Evolutionary conservation across 768 basidiomycete species (phyloP), one percentile per base, ranked within the genome.

Genomic region (Panaeolus papilionaceus): DNA sequence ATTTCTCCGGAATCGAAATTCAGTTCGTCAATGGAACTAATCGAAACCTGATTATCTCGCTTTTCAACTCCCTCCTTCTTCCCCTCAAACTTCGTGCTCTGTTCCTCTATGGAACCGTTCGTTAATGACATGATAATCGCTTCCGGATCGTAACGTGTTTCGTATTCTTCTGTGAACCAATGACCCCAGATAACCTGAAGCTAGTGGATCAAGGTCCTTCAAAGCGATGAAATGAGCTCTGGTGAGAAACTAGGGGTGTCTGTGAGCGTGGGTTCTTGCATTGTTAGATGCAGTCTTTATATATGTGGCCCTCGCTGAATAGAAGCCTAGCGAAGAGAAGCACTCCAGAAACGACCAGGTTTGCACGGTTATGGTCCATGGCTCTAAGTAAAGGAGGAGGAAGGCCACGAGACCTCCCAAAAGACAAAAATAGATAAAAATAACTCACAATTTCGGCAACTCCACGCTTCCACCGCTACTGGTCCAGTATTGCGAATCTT

Each of bases 1-100:
- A 89, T 87, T 70, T 88, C 88, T 26, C 85, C 87, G 4, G 77
- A 78, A 63, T 79, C 78, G n/a, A 69, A 72, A 49, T 76, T 72
- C n/a, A 64, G 37, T 26, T 42, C 20, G n/a, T 64, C 47, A 11
- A 37, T 51, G 28, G 64, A 64, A 38, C 37, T 51, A 16, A 51
- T 49, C 23, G 64, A 47, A n/a, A 58, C 54, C 28, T 58, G 54
- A 58, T 58, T 58, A 33, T 58, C 54, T 58, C 54, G 26, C 28
- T 58, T 58, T 58, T 58, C 54, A 26, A 28, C 26, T 14, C 11
- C 49, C 14, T 18, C 23, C 23, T 28, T 51, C 23, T 28, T 51
- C 49, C 5, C 20, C 26, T 23, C 26, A 8, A 40, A 11, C 42
- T 16, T n/a, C 26, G 1, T 12, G 28, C 37, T 6, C 2, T 3